A percentile compares a stretch with the other conserved stretches of the same genome.
Conservation (phyloP, 1,284 basidiomycete species). For the Pterulicium gracile region DNA sequence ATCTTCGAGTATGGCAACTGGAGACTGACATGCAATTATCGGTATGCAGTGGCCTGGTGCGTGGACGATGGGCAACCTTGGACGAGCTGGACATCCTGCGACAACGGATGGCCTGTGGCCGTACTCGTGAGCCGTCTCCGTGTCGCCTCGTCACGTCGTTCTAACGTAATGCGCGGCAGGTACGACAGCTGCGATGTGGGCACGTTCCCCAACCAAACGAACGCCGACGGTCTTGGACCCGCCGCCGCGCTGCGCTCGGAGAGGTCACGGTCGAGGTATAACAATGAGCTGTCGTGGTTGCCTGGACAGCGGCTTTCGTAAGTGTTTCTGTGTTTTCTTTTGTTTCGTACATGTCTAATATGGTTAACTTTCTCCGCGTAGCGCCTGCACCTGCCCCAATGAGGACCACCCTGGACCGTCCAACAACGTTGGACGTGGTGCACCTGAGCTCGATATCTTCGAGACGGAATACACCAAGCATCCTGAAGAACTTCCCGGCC, state of each 20-base stretch:
- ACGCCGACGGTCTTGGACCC: constrained; percentile 37
- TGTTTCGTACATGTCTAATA: constrained; percentile 20
- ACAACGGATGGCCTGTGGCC: constrained; percentile 78
- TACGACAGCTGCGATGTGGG: constrained; percentile 71
- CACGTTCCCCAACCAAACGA: constrained; percentile 67
- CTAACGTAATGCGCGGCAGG: constrained; percentile 19
- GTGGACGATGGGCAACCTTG: constrained; percentile 92
- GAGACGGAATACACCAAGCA: constrained; percentile 58
- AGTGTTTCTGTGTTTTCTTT: constrained; percentile 25
- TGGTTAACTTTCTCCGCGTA: constrained; percentile 16
- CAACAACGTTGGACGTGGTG: constrained; percentile 43
- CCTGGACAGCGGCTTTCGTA: constrained; percentile 56
- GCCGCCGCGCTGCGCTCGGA: constrained; percentile 42
- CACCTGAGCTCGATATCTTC: constrained; percentile 79
- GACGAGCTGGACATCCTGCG: constrained; percentile 70
- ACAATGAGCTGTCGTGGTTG: constrained; percentile 46
- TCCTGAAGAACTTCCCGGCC: constrained; percentile 20
- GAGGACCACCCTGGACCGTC: constrained; percentile 37
- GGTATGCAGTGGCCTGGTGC: constrained; percentile 56
- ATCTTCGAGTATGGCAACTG: too few species aligned
- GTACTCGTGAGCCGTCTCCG: constrained; percentile 26
- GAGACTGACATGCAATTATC: too few species aligned
- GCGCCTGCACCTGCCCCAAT: constrained; percentile 31
- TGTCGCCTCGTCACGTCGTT: constrained; percentile 15
- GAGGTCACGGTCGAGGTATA: constrained; percentile 33